These are phyloP conservation scores for Actinidia arguta DNA, from an alignment of 179 eudicot species.

Conservation along the genomic window DNA sequence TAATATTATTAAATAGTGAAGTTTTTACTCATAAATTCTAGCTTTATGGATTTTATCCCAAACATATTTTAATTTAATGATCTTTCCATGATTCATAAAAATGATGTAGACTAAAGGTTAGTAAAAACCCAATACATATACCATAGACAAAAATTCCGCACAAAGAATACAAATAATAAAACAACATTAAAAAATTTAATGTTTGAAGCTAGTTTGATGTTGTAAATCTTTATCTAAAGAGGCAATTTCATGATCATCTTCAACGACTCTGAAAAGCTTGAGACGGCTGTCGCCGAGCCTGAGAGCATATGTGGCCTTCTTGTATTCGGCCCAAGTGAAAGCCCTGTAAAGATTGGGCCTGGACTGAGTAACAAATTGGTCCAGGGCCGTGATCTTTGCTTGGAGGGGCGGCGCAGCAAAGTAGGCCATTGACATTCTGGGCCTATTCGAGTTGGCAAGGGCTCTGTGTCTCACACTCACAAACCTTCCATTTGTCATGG, in stretches of 20 bases:
- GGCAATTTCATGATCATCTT: conserved; percentile 8
- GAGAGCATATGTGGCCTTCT: conserved; percentile 33
- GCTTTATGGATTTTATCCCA: no score
- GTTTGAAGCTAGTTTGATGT: not conserved
- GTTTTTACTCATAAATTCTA: no score
- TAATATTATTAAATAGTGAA: no score
- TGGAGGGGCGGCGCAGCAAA: conserved; percentile 49
- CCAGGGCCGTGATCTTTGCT: conserved; percentile 33
- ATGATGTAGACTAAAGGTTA: no score
- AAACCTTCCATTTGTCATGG: conserved; percentile 60
- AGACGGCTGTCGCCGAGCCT: conserved; percentile 51
- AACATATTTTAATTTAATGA: no score
- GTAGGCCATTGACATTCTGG: conserved; percentile 51
- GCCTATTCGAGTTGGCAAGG: conserved; percentile 32
- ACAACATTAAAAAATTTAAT: not conserved
- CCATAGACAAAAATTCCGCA: not conserved
- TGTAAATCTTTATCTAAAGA: not conserved
- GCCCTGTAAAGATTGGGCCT: conserved; percentile 38
- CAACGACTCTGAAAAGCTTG: conserved; percentile 28
- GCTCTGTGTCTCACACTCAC: conserved; percentile 58
- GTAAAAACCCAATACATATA: no score
- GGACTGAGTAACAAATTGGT: conserved; percentile 23
- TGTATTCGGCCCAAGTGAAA: conserved; percentile 64
- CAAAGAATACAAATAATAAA: not conserved
- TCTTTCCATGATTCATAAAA: no score